Evolutionary conservation across 163 green algal genomes (phyloP).

Genomic region (Scenedesmus sp.): DNA sequence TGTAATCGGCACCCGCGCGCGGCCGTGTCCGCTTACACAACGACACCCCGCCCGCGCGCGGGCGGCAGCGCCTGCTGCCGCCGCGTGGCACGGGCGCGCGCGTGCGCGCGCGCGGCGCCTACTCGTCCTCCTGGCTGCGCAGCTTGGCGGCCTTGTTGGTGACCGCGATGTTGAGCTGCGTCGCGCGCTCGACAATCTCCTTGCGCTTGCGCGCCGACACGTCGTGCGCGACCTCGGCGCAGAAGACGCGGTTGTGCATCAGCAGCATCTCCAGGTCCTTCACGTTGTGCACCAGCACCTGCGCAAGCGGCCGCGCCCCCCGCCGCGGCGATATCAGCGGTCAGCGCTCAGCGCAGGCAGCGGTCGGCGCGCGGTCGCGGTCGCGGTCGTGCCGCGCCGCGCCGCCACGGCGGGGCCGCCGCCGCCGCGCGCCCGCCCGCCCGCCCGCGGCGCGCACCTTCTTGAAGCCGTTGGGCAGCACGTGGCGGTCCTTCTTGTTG

Average conservation of each 20-base stretch:
- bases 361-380: too few species aligned
- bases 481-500: conserved; percentile 96
- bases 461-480: conserved; percentile 87
- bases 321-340: too few species aligned
- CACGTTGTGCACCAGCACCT: conserved; percentile 91
- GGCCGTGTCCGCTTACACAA: too few species aligned
- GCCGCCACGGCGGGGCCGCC: too few species aligned
- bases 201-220: conserved; percentile 97
- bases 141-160: conserved; percentile 92
- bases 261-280: conserved; percentile 98
- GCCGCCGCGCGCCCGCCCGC: too few species aligned
- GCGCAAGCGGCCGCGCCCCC: too few species aligned
- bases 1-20: too few species aligned
- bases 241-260: conserved; percentile 96
- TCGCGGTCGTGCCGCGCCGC: too few species aligned
- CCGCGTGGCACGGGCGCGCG: not conserved
- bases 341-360: too few species aligned
- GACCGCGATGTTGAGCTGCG: conserved; percentile 95
- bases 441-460: conserved; percentile 54
- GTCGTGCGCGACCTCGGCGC: conserved; percentile 79
- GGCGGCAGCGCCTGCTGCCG: not conserved
- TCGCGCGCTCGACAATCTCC: conserved; percentile 96
- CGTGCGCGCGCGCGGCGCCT: conserved; percentile 40
- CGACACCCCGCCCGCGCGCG: too few species aligned
- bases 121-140: conserved; percentile 98